Conservation (phyloP, 2,329 filamentous ascomycete genomes). For the Ophiostoma quercus region DNA sequence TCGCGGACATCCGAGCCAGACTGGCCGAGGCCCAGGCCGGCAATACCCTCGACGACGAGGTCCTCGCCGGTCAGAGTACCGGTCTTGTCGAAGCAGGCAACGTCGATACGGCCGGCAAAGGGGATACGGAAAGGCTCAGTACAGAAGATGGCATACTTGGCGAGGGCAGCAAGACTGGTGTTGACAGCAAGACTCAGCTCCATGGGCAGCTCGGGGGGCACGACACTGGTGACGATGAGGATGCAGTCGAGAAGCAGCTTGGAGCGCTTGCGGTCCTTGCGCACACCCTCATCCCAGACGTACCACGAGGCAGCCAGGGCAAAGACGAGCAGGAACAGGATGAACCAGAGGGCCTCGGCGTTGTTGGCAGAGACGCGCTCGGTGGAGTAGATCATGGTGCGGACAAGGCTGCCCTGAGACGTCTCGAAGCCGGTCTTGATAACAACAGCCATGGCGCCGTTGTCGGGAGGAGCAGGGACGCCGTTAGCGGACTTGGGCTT, state of each 20-base stretch:
- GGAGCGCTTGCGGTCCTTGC: slow-evolving; percentile 89
- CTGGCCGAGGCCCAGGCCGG: slow-evolving; percentile 65
- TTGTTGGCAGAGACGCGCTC: slow-evolving; percentile 99
- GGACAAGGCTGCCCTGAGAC: slow-evolving; percentile 92
- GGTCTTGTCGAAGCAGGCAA: slow-evolving; percentile 98
- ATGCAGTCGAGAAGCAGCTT: slow-evolving; percentile 97
- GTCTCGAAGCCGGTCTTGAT: slow-evolving; percentile 98
- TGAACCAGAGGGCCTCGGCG: slow-evolving; percentile 91
- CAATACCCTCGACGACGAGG: slow-evolving; percentile 92
- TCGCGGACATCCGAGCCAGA: slow-evolving; percentile 43
- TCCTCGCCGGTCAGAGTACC: slow-evolving; percentile 95
- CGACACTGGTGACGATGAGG: slow-evolving; percentile 94
- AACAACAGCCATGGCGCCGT: slow-evolving; percentile 88
- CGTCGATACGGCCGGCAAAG: slow-evolving; percentile 87
- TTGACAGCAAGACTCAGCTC: slow-evolving; percentile 96
- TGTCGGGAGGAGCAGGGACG: slow-evolving; percentile 79
- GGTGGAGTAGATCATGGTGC: slow-evolving; percentile 99
- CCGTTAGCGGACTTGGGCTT: slow-evolving; percentile 67
- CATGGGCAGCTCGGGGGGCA: slow-evolving; percentile 98
- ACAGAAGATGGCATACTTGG: slow-evolving; percentile 95
- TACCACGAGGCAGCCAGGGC: slow-evolving; percentile 98
- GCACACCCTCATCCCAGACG: slow-evolving; percentile 95
- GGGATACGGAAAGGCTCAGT: slow-evolving; percentile 98
- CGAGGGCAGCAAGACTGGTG: slow-evolving; percentile 88
- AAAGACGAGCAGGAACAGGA: slow-evolving; percentile 92